These are phyloP conservation scores for Fusarium oligoseptatum DNA, from an alignment of 2,329 filamentous ascomycete genomes.

Conservation along the genomic window DNA sequence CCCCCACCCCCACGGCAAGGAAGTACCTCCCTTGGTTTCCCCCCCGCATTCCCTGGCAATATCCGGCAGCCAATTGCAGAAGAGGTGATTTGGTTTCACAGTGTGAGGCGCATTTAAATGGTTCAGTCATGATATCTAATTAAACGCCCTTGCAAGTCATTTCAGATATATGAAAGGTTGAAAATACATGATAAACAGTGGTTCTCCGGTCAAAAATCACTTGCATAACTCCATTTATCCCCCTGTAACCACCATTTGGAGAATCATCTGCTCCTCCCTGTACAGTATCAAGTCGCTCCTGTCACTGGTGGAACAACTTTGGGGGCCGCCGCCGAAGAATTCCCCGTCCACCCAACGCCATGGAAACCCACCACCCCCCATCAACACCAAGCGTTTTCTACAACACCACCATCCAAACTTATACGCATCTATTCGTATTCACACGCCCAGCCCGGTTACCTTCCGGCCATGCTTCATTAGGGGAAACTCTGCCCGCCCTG, in stretches of 20 bases:
- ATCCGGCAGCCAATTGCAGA: slow-evolving; percentile 6
- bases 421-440: slow-evolving; percentile 9
- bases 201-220: background rate
- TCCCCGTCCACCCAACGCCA: slow-evolving; percentile 23
- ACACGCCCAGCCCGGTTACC: slow-evolving; percentile 9
- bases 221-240: background rate
- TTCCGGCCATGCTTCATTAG: slow-evolving; percentile 8
- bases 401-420: slow-evolving; percentile 16
- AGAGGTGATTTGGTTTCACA: slow-evolving; percentile 10
- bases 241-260: background rate
- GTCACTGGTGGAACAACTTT: slow-evolving; percentile 44
- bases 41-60: slow-evolving; percentile 7
- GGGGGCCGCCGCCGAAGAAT: slow-evolving; percentile 34
- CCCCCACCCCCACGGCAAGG: slow-evolving; percentile 26
- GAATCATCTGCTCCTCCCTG: background rate
- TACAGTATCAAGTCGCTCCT: slow-evolving; percentile 8
- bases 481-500: background rate
- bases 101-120: background rate
- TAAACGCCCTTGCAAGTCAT: background rate
- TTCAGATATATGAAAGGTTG: background rate
- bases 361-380: slow-evolving; percentile 1
- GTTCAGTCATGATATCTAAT: background rate
- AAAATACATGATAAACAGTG: background rate
- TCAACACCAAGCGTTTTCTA: slow-evolving; percentile 21
- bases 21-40: slow-evolving; percentile 2